Base-by-base conservation (phyloP, 768 basidiomycete species). In the Mycena olivaceomarginata region DNA sequence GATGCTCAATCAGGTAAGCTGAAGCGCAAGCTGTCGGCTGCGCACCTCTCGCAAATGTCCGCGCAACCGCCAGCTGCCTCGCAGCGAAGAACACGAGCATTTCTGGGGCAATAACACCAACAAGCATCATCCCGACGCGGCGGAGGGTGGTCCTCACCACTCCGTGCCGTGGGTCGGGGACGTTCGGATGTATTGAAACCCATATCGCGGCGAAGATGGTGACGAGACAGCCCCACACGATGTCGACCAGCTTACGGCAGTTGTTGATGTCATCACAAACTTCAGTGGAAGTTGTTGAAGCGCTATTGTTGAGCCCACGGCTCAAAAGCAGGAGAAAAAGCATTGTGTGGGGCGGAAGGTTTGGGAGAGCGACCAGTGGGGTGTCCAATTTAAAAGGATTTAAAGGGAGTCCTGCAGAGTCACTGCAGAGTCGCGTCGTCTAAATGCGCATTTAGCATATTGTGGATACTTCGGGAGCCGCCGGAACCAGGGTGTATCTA, bases 1-100 rank as follows among this genome's bases (percentile, higher is more conserved):
- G 37, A 22, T 25, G 31, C 31, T 0, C 51, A 10, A 57, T 60
- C 37, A 60, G 56, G 6, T 25, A 12, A 6, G 22, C 8, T 25
- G 25, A n/a, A n/a, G n/a, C n/a, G n/a, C n/a, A n/a, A n/a, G n/a
- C n/a, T n/a, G n/a, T n/a, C n/a, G n/a, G n/a, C n/a, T n/a, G n/a
- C n/a, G n/a, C n/a, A n/a, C n/a, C n/a, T n/a, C n/a, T n/a, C n/a
- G n/a, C n/a, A n/a, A n/a, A n/a, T n/a, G n/a, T 8, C 4, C 22
- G 18, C 9, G 64, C 64, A 13, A 25, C 43, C 16, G 7, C 12
- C 1, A 46, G 22, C 45, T 65, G 64, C 41, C 64, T n/a, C 25
- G 64, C 64, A 1, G 64, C 64, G 45, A 65, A 65, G 64, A 65
- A 65, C 20, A 65, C 64, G 41, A 65, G 46, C 12, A 65, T n/a